Base-by-base conservation (phyloP, 2,329 filamentous ascomycete species). In the Paracamarosporium sp. region DNA sequence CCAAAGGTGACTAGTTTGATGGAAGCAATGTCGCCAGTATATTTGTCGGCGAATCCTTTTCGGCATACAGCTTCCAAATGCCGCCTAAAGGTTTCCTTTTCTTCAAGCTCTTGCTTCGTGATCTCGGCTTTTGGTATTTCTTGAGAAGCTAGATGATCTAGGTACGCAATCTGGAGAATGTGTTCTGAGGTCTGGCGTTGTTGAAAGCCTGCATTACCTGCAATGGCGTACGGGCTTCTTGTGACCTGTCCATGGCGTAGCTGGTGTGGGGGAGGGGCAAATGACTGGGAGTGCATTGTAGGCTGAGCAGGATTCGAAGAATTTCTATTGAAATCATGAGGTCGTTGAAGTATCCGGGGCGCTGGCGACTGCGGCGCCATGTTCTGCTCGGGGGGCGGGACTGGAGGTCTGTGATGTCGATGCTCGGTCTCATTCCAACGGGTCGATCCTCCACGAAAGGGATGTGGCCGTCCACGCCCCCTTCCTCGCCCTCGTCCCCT, bases 1-100 rank as follows among this genome's bases (percentile, higher is more conserved):
- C 92, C 93, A 70, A 95, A 96, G 68, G 89, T 92, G 65, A 87
- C 87, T 13, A 96, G 80, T 52, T 87, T 81, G n/a, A 94, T 84
- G 50, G 84, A 85, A 9, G 60, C 63, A 30, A 76, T 67, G 13
- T 79, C 70, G 55, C 90, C 87, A 5, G 74, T 67, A 44, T 79
- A 73, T 8, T 83, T 77, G 8, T 79, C 73, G 5, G 78, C 71
- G 48, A 92, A 84, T 1, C 85, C 83, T 51, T 85, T 74, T 51
- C 84, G 85, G 61, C 90, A 90, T 22, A 91, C 83, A 8, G 75
- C 65, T 71, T 94, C 88, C 15, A 96, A 84, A 25, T 79, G 78
- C 44, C 78, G 70, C 47, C 91, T 85, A 64, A 96, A 93, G 0
- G 75, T 71, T 65, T 95, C 90, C 69, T 95, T 96, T 62, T 88